Conservation (phyloP, 352 stramenopile genomes). For the Sclerospora graminicola region DNA sequence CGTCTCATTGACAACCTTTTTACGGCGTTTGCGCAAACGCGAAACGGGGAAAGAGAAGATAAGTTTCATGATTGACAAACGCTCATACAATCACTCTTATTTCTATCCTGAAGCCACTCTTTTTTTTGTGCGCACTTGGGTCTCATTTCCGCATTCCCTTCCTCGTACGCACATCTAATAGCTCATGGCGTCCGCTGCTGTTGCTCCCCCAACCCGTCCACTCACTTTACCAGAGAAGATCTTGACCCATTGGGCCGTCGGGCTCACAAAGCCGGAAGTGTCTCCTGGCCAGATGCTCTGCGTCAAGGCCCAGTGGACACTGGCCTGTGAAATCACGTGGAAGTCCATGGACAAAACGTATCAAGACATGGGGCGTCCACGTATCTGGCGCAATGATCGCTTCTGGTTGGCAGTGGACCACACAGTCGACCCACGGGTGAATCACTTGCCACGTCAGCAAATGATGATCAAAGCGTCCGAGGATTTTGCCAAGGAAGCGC, state of each 20-base stretch:
- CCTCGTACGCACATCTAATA: no score
- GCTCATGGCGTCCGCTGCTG: no score
- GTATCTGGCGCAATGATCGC: constrained; percentile 51
- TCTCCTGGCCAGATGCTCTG: constrained; percentile 64
- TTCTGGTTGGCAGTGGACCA: constrained; percentile 81
- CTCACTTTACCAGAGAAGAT: no score
- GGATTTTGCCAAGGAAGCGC: constrained; percentile 38
- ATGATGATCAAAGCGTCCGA: constrained; percentile 73
- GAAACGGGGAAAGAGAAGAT: no score
- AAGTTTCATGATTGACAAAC: no score
- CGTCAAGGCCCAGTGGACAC: constrained; percentile 70
- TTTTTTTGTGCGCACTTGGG: no score
- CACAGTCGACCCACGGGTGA: constrained; percentile 71
- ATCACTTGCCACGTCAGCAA: constrained; percentile 67
- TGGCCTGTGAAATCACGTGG: constrained; percentile 73
- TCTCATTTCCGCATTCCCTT: no score
- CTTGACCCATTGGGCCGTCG: constrained; percentile 37
- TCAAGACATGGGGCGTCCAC: constrained; percentile 56
- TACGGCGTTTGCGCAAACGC: no score
- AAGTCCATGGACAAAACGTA: constrained; percentile 79
- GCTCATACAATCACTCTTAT: no score
- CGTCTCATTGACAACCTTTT: no score
- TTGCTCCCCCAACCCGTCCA: no score
- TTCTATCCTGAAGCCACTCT: no score
- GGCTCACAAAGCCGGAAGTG: constrained; percentile 34